Evolutionary conservation across 2,329 filamentous ascomycete genomes (phyloP).

Genomic region (Fusarium palustre): DNA sequence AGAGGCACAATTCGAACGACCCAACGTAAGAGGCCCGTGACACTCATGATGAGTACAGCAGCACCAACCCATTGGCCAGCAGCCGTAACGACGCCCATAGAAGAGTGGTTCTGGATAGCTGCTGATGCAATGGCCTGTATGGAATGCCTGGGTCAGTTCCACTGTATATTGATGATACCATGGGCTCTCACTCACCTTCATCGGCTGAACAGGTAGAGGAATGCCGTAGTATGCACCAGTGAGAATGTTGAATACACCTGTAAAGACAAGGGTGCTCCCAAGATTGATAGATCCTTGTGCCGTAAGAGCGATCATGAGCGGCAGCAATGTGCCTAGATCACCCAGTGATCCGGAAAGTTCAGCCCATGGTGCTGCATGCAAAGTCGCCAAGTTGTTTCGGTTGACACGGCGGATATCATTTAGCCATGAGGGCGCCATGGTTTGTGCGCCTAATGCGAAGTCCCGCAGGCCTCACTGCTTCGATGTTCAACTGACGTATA

Average conservation of each 20-base stretch:
- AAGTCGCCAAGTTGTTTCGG: slow-evolving; percentile 62
- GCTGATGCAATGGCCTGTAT: slow-evolving; percentile 86
- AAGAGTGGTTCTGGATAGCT: slow-evolving; percentile 73
- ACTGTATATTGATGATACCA: not conserved
- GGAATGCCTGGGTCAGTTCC: not conserved
- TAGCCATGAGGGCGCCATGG: slow-evolving; percentile 47
- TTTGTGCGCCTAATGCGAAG: not conserved
- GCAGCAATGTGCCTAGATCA: slow-evolving; percentile 89
- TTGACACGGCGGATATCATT: slow-evolving; percentile 51
- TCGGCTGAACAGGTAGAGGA: slow-evolving; percentile 91
- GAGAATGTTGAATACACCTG: slow-evolving; percentile 85
- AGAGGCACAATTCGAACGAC: slow-evolving; percentile 81
- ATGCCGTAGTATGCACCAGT: slow-evolving; percentile 88
- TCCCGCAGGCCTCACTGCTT: not conserved
- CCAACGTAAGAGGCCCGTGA: slow-evolving; percentile 81
- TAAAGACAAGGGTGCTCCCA: slow-evolving; percentile 86
- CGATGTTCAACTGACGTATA: not conserved
- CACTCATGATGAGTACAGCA: slow-evolving; percentile 79
- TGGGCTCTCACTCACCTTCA: slow-evolving; percentile 63
- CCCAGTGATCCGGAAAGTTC: slow-evolving; percentile 91
- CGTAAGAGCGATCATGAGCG: slow-evolving; percentile 87
- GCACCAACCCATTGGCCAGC: slow-evolving; percentile 79
- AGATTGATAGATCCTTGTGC: slow-evolving; percentile 83
- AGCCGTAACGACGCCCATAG: slow-evolving; percentile 74
- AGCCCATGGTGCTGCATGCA: slow-evolving; percentile 62